Evolutionary conservation across 1,284 basidiomycete species (phyloP).

Genomic region (Leccinum fuscescens): DNA sequence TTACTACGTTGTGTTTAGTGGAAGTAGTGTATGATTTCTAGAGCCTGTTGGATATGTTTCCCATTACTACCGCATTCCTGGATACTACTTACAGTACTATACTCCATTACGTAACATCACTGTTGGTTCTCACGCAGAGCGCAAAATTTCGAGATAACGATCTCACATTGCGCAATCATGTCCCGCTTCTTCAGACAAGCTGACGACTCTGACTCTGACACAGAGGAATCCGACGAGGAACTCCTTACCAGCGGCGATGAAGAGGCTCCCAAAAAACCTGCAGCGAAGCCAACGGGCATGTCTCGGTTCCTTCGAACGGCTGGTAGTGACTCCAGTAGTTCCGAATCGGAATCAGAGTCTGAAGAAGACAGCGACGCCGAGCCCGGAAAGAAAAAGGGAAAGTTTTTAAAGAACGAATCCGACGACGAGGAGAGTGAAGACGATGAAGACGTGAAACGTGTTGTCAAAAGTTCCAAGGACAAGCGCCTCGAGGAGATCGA

Average conservation of each 20-base stretch:
- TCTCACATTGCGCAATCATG: conserved; percentile 44
- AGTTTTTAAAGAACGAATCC: conserved; percentile 50
- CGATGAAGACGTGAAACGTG: conserved; percentile 68
- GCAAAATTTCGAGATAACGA: conserved; percentile 32
- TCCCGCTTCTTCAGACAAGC: conserved; percentile 87
- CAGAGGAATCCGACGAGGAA: conserved; percentile 79
- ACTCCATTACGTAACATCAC: conserved; percentile 21
- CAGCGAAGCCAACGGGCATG: conserved; percentile 62
- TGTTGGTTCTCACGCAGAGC: conserved; percentile 13
- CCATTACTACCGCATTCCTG: not conserved
- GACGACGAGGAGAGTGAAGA: conserved; percentile 68
- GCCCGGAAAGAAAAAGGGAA: conserved; percentile 46
- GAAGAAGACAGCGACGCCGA: conserved; percentile 45
- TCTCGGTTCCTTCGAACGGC: conserved; percentile 69
- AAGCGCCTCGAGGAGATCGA: conserved; percentile 90
- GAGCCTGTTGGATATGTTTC: conserved; percentile 12
- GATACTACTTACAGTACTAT: not conserved
- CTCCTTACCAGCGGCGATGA: conserved; percentile 77
- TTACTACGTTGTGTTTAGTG: conserved; percentile 7
- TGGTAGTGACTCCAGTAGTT: conserved; percentile 42
- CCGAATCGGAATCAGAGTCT: conserved; percentile 47
- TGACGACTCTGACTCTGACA: conserved; percentile 78
- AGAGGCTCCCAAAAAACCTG: conserved; percentile 49
- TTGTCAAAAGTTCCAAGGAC: conserved; percentile 84
- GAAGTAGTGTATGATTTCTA: conserved; percentile 17